Evolutionary conservation across 2,329 filamentous ascomycete species (phyloP), one percentile per base, ranked within the genome.

Genomic region (Diaporthe vexans): DNA sequence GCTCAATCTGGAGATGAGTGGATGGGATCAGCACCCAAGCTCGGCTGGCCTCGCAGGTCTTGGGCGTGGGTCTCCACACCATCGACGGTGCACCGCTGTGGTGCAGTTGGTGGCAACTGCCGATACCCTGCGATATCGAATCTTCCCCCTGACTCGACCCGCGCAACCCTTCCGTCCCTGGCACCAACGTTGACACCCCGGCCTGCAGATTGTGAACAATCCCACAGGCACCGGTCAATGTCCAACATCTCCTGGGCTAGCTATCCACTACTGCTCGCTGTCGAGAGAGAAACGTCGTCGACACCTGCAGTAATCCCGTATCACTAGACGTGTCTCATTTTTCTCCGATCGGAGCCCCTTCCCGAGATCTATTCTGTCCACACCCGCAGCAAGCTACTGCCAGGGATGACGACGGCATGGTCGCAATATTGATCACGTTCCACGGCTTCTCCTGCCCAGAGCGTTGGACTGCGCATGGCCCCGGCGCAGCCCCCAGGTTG

Each of bases 341-440:
- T 56, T 72, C 43, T 57, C 51, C 72, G 74, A 74, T 75, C 74
- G 72, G 72, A 63, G 65, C 52, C 33, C 29, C 51, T 40, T 61
- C 59, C 74, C 74, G 72, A 71, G 74, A 73, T 75, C 65, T 56
- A 40, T 63, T 35, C 69, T 72, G 70, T 63, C 24, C 35, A 48
- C 46, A 72, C 48, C 33, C 51, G 70, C 70, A 72, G 33, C 48
- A 37, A 37, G 48, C 57, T 61, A 33, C 51, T 29, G 29, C 58
- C 56, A 52, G 46, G 46, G 43, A 61, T 59, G 46, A n/a, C 26
- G 35, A 33, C 37, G 10, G n/a, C 15, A 63, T 43, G 56, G 46
- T 61, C 48, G 70, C 57, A 48, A 56, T 63, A 37, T 40, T 72
- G 57, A 68, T 54, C 63, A 61, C 57, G 70, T 72, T 54, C 21